Base-by-base conservation (phyloP, 208 protist species). In the Porcisia hertigi region DNA sequence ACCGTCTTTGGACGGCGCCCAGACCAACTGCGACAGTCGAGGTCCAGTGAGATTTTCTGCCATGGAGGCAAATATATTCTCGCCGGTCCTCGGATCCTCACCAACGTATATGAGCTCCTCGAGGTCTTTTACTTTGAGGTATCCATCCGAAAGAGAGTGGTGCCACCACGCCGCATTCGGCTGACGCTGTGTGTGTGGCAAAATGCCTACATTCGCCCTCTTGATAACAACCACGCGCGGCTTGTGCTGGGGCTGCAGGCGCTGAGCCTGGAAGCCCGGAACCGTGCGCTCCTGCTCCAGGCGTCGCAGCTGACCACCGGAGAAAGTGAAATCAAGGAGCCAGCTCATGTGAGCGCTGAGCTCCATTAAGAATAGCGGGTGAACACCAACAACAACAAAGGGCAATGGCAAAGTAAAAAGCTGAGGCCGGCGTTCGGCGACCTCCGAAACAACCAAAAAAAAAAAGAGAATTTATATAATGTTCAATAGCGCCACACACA, bases 161-260 rank as follows among this genome's bases (percentile, higher is more conserved):
- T 77, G 71, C 78, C 78, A 82, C 72, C 78, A 82, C 23, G 12
- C 20, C 53, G 36, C 54, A 54, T 59, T 49, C 11, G 65, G 52
- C 49, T 70, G 76, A 0, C 76, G 78, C 65, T 73, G 67, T 8
- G 65, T 36, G 34, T 53, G 58, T 25, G 58, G 73, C 55, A 75
- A 55, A 30, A 70, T 67, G 53, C 53, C 62, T 0, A 62, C 58
- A 39, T 73, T 53, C 8, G 36, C 69, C 39, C 52, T 36, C 20
- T 65, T 73, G 7, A 76, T 64, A 25, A 83, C 57, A 2, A 83
- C 59, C 2, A 83, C 63, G 39, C 79, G 79, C 18, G 79, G 79
- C 43, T 75, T 75, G 73, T 55, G 23, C 52, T 59, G 2, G 4
- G 73, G 43, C 58, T 72, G 18, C 71, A 83, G 71, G 20, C 69